These are phyloP conservation scores for Debaryomyces sp. DNA, from an alignment of 1,139 yeast species.

Conservation along the genomic window DNA sequence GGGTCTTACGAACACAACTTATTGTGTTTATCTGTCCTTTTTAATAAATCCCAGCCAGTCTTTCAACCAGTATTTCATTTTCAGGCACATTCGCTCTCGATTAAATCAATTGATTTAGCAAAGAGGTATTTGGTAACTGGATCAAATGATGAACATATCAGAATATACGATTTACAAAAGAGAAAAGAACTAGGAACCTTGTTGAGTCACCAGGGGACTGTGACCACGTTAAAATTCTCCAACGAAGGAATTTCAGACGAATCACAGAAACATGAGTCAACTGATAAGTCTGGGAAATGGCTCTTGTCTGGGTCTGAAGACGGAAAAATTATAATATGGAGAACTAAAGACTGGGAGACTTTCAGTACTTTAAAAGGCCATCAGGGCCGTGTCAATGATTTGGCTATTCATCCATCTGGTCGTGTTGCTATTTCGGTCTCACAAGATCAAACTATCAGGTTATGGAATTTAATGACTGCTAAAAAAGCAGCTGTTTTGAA, in stretches of 20 bases:
- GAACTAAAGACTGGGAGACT: conserved; percentile 96
- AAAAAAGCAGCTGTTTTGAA: conserved; percentile 87
- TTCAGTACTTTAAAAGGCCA: conserved; percentile 90
- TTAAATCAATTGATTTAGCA: conserved; percentile 81
- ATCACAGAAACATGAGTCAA: conserved; percentile 12
- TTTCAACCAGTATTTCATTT: conserved; percentile 96
- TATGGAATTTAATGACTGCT: conserved; percentile 98
- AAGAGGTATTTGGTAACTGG: conserved; percentile 91
- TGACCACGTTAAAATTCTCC: conserved; percentile 76
- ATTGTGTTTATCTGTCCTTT: conserved; percentile 75
- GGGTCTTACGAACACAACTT: conserved; percentile 97
- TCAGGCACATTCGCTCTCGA: conserved; percentile 89
- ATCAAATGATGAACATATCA: conserved; percentile 92
- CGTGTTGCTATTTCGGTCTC: conserved; percentile 89
- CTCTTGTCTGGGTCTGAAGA: conserved; percentile 88
- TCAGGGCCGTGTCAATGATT: conserved; percentile 71
- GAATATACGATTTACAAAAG: conserved; percentile 90
- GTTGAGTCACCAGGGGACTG: conserved; percentile 87
- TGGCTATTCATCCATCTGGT: conserved; percentile 92
- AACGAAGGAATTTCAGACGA: conserved; percentile 35
- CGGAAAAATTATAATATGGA: conserved; percentile 88
- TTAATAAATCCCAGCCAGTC: conserved; percentile 46
- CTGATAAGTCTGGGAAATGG: conserved; percentile 72
- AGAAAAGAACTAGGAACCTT: conserved; percentile 92
- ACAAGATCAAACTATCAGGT: conserved; percentile 75